Percentiles rank a stretch among this genome's conserved stretches.
Conservation (phyloP, 129 eudicot genomes). For the Flaveria brownii region DNA sequence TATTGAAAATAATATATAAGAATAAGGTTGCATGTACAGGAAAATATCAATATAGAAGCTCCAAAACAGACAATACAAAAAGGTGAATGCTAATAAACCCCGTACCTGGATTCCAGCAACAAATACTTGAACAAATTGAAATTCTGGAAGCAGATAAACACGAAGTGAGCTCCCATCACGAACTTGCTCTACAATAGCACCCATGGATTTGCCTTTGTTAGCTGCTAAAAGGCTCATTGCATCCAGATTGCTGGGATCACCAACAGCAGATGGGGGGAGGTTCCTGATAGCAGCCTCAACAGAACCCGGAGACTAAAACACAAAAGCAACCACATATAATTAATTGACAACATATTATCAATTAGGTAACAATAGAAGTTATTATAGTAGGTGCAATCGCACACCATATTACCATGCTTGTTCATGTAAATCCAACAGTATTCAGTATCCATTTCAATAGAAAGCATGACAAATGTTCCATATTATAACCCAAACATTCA, state of each 20-base stretch:
- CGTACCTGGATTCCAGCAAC: slow-evolving; percentile 93
- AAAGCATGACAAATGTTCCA: slow-evolving; percentile 3
- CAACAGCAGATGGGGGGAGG: slow-evolving; percentile 93
- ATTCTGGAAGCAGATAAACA: slow-evolving; percentile 91
- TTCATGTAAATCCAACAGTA: not conserved
- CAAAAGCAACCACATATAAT: slow-evolving; percentile 1
- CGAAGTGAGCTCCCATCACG: slow-evolving; percentile 97
- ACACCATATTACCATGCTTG: not conserved
- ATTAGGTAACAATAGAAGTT: not conserved
- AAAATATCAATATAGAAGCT: not conserved
- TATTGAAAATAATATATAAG: not conserved
- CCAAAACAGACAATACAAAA: not conserved
- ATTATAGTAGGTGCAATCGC: not conserved
- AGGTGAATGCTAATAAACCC: not conserved
- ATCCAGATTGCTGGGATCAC: slow-evolving; percentile 77
- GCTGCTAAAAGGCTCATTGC: slow-evolving; percentile 62
- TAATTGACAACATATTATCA: slow-evolving; percentile 7
- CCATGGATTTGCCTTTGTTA: slow-evolving; percentile 81
- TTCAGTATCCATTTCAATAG: not conserved
- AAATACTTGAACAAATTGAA: slow-evolving; percentile 90
- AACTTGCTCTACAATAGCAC: slow-evolving; percentile 92
- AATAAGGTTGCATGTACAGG: not conserved
- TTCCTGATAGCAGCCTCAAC: slow-evolving; percentile 82
- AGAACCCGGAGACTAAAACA: slow-evolving; percentile 73
- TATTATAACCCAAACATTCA: not conserved